Percentiles rank a stretch among this genome's conserved stretches.
phyloP scores from a whole-genome alignment of 768 basidiomycete genomes.

The Rhodocollybia butyracea region DNA sequence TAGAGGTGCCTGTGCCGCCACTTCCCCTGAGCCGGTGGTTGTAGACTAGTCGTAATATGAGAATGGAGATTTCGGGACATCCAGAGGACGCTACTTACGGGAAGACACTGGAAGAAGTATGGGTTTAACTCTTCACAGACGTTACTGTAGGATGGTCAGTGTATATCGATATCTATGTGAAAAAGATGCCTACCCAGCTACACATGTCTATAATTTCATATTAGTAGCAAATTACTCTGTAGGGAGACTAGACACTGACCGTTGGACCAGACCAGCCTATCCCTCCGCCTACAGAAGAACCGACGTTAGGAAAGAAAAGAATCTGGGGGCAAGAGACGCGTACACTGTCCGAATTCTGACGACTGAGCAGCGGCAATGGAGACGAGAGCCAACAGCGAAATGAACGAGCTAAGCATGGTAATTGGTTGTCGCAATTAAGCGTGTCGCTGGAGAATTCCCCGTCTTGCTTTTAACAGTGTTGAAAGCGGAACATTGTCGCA shows the following conservation, averaged over 20 bases:
- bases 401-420: not conserved
- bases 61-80: not conserved
- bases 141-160: no score
- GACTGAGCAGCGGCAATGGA: slow-evolving; percentile 23
- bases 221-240: not conserved
- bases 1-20: not conserved
- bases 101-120: slow-evolving; percentile 46
- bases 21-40: not conserved
- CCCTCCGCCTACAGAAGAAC: slow-evolving; percentile 23
- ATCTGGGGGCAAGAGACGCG: slow-evolving; percentile 12
- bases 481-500: no score
- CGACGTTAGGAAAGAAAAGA: not conserved
- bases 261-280: slow-evolving; percentile 27
- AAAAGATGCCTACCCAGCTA: slow-evolving; percentile 36
- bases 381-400: slow-evolving; percentile 20
- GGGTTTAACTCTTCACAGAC: slow-evolving; percentile 34
- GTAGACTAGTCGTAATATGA: not conserved
- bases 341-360: slow-evolving; percentile 32
- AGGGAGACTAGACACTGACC: slow-evolving; percentile 14
- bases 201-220: slow-evolving; percentile 29
- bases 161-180: no score
- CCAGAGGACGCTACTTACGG: slow-evolving; percentile 8
- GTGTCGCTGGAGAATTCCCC: no score
- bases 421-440: no score
- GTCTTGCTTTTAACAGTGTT: no score